Evolutionary conservation across 73 alveolate genomes (phyloP), one percentile per base, ranked within the genome.

Genomic region (Breviolum minutum): DNA sequence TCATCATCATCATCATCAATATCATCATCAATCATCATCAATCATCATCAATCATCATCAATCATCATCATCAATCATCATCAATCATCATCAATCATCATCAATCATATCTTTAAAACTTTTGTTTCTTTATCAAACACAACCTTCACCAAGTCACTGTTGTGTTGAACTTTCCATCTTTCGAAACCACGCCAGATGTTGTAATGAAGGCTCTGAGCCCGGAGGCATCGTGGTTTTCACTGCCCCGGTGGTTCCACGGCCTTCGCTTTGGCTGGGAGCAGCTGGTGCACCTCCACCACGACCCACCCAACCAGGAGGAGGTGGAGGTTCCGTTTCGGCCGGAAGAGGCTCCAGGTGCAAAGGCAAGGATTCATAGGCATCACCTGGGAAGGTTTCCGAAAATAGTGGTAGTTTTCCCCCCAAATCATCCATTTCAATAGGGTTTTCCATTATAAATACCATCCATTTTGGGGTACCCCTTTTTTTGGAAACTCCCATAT

Each of bases 261-360:
- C 3, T 0, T 40, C 54, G 54, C 54, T 40, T 7, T 61, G 74
- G 69, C 70, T 54, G 71, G 29, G 20, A 61, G 76, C 77, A 14
- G 77, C 77, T 22, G 77, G 92, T 2, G 92, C 92, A 7, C 71
- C 92, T 6, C 76, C 71, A 22, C 62, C 76, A 29, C 92, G 92
- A 11, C 92, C 92, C 7, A 88, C 97, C 97, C 97, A 91, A 76
- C 97, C 97, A 11, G 97, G 88, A 17, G 97, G 97, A 4, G 97
- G 97, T 26, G 97, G 97, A 22, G 97, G 97, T 88, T 91, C 97
- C 16, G 97, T 91, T 30, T 91, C 97, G 7, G 71, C 40, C 2
- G 88, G 88, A 74, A 91, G 27, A 22, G 97, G 97, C 22, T 91
- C 97, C 76, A 80, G 63, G 54, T 77, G 83, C 63, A 91, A 26